Percentiles rank a stretch among this genome's conserved stretches.
phyloP scores from a whole-genome alignment of 2,329 filamentous ascomycete species.

The Colletotrichum ledebouriae region DNA sequence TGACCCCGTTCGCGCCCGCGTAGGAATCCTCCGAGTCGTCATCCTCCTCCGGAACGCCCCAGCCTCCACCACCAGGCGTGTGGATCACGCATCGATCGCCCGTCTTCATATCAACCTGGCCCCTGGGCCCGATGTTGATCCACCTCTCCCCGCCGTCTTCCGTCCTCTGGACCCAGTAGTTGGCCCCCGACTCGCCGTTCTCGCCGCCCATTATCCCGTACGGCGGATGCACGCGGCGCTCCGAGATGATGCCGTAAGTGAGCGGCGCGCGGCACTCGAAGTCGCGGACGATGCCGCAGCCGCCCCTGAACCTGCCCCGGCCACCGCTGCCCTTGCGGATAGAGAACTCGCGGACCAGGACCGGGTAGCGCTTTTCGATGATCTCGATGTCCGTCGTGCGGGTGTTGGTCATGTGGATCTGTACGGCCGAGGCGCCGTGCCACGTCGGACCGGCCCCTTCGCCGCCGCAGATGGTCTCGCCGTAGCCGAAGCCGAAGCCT shows the following conservation, averaged over 20 bases:
- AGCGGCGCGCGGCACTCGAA: constrained; percentile 80
- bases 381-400: constrained; percentile 85
- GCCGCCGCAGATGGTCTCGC: constrained; percentile 84
- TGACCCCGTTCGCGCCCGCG: background rate
- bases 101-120: constrained; percentile 68
- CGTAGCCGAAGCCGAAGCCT: constrained; percentile 80
- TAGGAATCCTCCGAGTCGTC: background rate
- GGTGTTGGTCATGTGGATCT: constrained; percentile 89
- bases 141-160: constrained; percentile 48
- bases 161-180: constrained; percentile 71
- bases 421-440: constrained; percentile 65
- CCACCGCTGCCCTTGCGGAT: constrained; percentile 75
- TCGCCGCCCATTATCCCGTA: constrained; percentile 80
- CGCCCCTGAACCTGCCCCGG: constrained; percentile 70
- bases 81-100: constrained; percentile 73
- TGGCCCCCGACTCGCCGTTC: constrained; percentile 75
- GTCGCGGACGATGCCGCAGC: constrained; percentile 77
- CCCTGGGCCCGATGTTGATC: constrained; percentile 71
- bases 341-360: constrained; percentile 77
- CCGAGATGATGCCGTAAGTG: constrained; percentile 77
- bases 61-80: constrained; percentile 74
- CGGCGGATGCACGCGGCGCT: constrained; percentile 77
- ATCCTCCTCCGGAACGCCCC: constrained; percentile 54
- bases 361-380: constrained; percentile 82
- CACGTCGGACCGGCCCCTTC: constrained; percentile 45